Evolutionary conservation across 805 yeast genomes (phyloP).

Genomic region (Kodamaea laetipori): DNA sequence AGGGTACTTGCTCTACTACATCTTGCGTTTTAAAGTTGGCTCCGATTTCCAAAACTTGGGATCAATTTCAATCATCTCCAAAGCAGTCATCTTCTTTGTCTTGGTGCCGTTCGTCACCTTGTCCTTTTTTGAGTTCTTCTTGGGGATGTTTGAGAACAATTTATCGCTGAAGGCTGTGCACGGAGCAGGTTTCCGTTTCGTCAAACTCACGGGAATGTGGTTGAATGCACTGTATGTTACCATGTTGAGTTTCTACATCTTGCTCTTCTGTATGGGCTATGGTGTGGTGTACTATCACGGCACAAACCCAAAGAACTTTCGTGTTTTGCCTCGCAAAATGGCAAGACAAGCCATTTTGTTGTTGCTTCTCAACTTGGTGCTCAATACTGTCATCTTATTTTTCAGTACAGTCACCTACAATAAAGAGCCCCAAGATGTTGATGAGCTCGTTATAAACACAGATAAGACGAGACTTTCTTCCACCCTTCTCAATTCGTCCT

Average conservation of each 20-base stretch:
- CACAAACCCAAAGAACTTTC: slow-evolving; percentile 23
- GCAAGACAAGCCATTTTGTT: slow-evolving; percentile 13
- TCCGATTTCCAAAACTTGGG: slow-evolving; percentile 30
- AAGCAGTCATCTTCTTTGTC: slow-evolving; percentile 28
- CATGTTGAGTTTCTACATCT: slow-evolving; percentile 18
- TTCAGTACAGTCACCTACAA: neutral
- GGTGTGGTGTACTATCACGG: slow-evolving; percentile 34
- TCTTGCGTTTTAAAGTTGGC: slow-evolving; percentile 28
- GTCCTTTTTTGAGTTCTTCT: slow-evolving; percentile 1
- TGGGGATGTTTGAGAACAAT: slow-evolving; percentile 17
- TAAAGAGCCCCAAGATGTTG: neutral
- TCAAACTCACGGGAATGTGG: slow-evolving; percentile 9
- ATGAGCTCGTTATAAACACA: neutral
- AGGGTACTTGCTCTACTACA: slow-evolving; percentile 26
- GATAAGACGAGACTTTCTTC: neutral
- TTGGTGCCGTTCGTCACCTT: slow-evolving; percentile 23
- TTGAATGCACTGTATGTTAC: slow-evolving; percentile 11
- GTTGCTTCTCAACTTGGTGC: slow-evolving; percentile 1
- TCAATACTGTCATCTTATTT: neutral
- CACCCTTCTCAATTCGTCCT: neutral
- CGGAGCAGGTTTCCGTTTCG: slow-evolving; percentile 11
- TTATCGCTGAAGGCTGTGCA: neutral
- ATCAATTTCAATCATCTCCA: slow-evolving; percentile 31
- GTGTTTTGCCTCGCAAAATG: slow-evolving; percentile 23
- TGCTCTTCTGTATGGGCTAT: slow-evolving; percentile 37